Evolutionary conservation across 2,329 filamentous ascomycete species (phyloP).

Genomic region (Aureobasidium pullulans): DNA sequence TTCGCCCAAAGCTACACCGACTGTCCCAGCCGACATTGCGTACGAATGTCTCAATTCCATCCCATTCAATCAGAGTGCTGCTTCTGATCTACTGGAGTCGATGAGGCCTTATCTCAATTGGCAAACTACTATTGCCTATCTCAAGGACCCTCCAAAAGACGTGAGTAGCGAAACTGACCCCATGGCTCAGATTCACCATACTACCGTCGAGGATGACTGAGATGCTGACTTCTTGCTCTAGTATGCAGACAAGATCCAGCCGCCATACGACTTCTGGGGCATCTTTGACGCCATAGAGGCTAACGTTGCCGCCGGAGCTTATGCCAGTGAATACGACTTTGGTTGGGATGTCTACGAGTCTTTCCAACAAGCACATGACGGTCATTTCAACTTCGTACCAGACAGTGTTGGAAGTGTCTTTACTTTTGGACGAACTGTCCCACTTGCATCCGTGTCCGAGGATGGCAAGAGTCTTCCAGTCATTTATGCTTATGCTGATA

Average conservation of each 20-base stretch:
- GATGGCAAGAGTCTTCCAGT: constrained; percentile 54
- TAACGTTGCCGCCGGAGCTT: constrained; percentile 31
- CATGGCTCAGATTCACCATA: no score
- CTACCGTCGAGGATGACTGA: no score
- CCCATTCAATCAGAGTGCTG: constrained; percentile 36
- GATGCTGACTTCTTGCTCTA: not conserved
- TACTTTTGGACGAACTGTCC: constrained; percentile 41
- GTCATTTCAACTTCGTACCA: constrained; percentile 53
- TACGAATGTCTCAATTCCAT: constrained; percentile 41
- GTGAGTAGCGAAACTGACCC: not conserved
- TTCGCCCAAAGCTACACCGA: constrained; percentile 26
- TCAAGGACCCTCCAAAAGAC: constrained; percentile 39
- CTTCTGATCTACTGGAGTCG: constrained; percentile 33
- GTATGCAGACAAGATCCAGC: constrained; percentile 39
- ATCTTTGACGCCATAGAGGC: constrained; percentile 32
- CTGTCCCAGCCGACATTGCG: constrained; percentile 36
- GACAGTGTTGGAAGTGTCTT: constrained; percentile 48
- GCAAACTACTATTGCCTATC: constrained; percentile 38
- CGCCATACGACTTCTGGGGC: constrained; percentile 35
- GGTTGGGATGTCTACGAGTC: constrained; percentile 46
- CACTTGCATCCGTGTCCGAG: constrained; percentile 52
- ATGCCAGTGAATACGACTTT: constrained; percentile 38
- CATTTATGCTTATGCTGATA: constrained; percentile 47
- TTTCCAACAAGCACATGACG: constrained; percentile 53
- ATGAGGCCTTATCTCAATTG: constrained; percentile 39